phyloP scores from a whole-genome alignment of 2,329 filamentous ascomycete species.

The Neoascochyta sp. region DNA sequence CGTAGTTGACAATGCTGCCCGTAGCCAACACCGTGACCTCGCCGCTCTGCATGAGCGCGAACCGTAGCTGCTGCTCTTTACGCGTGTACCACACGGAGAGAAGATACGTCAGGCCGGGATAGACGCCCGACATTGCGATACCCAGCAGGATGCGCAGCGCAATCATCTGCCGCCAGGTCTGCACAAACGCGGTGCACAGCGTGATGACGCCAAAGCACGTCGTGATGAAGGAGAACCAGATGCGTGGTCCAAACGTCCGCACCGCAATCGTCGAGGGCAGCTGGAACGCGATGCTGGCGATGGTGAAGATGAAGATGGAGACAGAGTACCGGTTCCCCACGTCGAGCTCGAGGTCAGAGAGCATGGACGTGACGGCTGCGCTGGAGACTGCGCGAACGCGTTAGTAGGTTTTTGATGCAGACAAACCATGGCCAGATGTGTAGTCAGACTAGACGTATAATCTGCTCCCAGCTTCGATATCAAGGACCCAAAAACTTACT shows the following conservation, averaged over 20 bases:
- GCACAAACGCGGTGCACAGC: conserved; percentile 64
- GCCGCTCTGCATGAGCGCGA: conserved; percentile 61
- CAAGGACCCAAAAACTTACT: too few relatives aligned
- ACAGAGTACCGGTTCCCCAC: conserved; percentile 64
- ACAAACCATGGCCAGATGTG: too few relatives aligned
- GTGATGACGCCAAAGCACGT: conserved; percentile 62
- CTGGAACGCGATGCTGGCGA: conserved; percentile 65
- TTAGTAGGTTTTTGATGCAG: too few relatives aligned
- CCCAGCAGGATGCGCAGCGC: conserved; percentile 62
- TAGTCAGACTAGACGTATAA: too few relatives aligned
- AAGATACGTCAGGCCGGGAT: conserved; percentile 48
- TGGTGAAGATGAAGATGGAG: conserved; percentile 70
- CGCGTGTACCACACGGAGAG: conserved; percentile 63
- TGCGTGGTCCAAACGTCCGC: conserved; percentile 60
- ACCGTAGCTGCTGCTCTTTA: conserved; percentile 62
- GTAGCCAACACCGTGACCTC: conserved; percentile 64
- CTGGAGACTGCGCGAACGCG: too few relatives aligned
- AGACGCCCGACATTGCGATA: conserved; percentile 54
- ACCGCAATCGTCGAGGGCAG: conserved; percentile 65
- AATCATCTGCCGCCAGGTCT: conserved; percentile 67
- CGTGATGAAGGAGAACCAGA: conserved; percentile 60
- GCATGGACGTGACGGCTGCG: conserved; percentile 66
- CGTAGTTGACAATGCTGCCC: conserved; percentile 65
- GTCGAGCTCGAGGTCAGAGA: conserved; percentile 59
- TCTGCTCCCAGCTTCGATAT: too few relatives aligned